phyloP scores from a whole-genome alignment of 1,284 basidiomycete species.

The Schizophyllum amplum region DNA sequence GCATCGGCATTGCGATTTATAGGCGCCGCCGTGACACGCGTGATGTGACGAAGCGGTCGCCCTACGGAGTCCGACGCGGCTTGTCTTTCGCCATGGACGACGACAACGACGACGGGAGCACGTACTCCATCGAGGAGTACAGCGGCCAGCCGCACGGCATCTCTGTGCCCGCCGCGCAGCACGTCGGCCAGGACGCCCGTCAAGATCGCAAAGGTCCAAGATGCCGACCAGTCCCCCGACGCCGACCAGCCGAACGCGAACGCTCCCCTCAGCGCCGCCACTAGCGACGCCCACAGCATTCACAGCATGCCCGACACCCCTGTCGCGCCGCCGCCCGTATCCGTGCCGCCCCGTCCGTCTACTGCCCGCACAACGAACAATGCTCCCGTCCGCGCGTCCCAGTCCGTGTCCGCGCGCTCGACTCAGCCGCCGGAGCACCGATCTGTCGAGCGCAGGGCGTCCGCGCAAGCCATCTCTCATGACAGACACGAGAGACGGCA shows the following conservation, averaged over 20 bases:
- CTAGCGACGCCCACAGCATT: constrained; percentile 41
- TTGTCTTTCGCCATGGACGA: constrained; percentile 9
- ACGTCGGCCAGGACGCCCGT: background rate
- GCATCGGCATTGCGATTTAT: too few relatives aligned
- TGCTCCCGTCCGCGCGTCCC: constrained; percentile 16
- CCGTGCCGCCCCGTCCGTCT: constrained; percentile 16
- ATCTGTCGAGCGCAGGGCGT: too few relatives aligned
- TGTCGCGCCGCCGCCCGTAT: constrained; percentile 30
- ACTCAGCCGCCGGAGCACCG: too few relatives aligned
- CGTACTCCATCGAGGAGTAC: constrained; percentile 25
- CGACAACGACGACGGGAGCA: constrained; percentile 29
- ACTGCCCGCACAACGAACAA: constrained; percentile 16
- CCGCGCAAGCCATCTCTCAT: too few relatives aligned
- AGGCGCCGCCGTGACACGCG: too few relatives aligned
- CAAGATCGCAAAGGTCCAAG: constrained; percentile 26
- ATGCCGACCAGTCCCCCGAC: constrained; percentile 25
- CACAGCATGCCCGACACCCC: constrained; percentile 51
- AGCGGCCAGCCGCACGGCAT: constrained; percentile 15
- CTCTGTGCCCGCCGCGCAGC: constrained; percentile 11
- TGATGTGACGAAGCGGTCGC: too few relatives aligned
- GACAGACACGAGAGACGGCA: constrained; percentile 23
- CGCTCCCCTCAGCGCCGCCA: too few relatives aligned
- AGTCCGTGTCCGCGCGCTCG: constrained; percentile 19
- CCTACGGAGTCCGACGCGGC: too few relatives aligned
- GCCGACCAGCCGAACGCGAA: constrained; percentile 15